phyloP scores from a whole-genome alignment of 2,329 filamentous ascomycete species.

The Alternaria angustiovoidea region DNA sequence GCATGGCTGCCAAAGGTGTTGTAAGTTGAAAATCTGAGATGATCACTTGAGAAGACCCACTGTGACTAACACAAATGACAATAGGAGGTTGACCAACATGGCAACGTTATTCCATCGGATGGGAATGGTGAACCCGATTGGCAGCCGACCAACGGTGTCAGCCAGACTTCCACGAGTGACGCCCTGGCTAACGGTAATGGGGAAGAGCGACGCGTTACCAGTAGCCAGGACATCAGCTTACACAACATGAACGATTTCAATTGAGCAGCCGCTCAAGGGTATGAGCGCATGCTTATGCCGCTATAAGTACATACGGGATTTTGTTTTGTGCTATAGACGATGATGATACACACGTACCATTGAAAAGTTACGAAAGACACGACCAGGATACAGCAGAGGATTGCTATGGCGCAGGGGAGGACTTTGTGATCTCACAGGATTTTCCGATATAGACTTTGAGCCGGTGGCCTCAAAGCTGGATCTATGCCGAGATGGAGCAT shows the following conservation, averaged over 20 bases:
- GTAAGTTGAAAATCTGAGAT: slow-evolving; percentile 33
- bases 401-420: slow-evolving; percentile 3
- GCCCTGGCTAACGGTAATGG: slow-evolving; percentile 27
- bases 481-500: slow-evolving; percentile 14
- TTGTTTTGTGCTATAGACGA: slow-evolving; percentile 5
- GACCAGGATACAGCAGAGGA: slow-evolving; percentile 5
- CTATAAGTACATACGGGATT: background rate
- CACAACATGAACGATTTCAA: slow-evolving; percentile 61
- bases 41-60: background rate
- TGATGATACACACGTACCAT: slow-evolving; percentile 3
- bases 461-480: background rate
- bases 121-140: slow-evolving; percentile 35
- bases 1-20: slow-evolving; percentile 69
- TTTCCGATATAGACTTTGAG: background rate
- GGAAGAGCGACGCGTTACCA: slow-evolving; percentile 51
- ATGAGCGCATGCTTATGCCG: background rate
- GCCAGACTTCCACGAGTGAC: slow-evolving; percentile 24
- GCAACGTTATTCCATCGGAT: slow-evolving; percentile 64
- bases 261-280: slow-evolving; percentile 11
- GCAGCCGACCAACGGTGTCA: slow-evolving; percentile 33
- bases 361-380: slow-evolving; percentile 13
- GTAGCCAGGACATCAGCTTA: slow-evolving; percentile 66
- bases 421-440: background rate
- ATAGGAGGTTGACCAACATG: slow-evolving; percentile 61
- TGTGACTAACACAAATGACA: slow-evolving; percentile 16